Evolutionary conservation across 441 rosid genomes (phyloP).

Genomic region (Gossypium gossypioides): DNA sequence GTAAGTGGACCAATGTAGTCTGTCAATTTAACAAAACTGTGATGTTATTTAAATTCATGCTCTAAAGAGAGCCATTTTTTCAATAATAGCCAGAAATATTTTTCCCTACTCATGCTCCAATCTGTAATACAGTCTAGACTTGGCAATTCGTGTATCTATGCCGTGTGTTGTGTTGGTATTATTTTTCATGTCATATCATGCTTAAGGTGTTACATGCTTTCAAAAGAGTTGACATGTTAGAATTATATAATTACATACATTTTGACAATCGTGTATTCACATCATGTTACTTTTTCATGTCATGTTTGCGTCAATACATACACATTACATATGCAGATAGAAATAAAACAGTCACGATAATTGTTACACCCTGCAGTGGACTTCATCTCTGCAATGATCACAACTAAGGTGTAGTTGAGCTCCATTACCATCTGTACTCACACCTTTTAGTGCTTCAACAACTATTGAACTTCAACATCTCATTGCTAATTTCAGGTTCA

Average conservation of each 20-base stretch:
- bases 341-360: neutral
- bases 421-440: neutral
- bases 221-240: neutral
- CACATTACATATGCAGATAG: neutral
- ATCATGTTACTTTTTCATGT: neutral
- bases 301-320: neutral
- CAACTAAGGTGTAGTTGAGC: neutral
- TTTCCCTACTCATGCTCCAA: neutral
- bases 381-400: neutral
- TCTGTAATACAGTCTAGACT: neutral
- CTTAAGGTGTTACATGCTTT: neutral
- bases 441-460: neutral
- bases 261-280: neutral
- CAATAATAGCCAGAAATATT: neutral
- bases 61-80: constrained; percentile 33
- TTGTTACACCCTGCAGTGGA: neutral
- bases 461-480: neutral
- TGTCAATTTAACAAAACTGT: constrained; percentile 14
- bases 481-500: constrained; percentile 2
- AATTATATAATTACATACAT: neutral
- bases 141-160: neutral
- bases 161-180: neutral
- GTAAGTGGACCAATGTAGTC: constrained; percentile 18
- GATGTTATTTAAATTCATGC: constrained; percentile 38
- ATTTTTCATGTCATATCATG: neutral